phyloP scores from a whole-genome alignment of 148 eudicot genomes.

The Fagopyrum homotropicum region DNA sequence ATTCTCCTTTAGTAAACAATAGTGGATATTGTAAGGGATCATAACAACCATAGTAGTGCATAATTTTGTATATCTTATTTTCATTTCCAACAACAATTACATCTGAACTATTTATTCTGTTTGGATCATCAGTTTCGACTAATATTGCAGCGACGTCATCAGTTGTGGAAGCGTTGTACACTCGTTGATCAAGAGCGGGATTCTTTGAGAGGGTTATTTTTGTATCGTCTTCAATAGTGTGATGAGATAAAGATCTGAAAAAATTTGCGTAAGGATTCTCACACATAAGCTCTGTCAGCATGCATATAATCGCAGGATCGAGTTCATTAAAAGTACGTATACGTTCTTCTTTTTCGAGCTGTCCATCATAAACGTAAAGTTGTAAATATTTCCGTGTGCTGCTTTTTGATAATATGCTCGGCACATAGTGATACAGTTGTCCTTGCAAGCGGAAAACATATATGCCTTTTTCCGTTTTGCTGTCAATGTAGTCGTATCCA shows the following conservation, averaged over 20 bases:
- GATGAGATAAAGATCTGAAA: not conserved
- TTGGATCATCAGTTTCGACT: not conserved
- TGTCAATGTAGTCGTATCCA: too few species aligned
- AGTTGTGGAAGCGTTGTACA: not conserved
- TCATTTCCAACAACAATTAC: not conserved
- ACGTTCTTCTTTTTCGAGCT: not conserved
- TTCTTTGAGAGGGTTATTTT: not conserved
- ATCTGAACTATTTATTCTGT: not conserved
- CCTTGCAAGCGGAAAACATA: not conserved
- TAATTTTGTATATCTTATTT: not conserved
- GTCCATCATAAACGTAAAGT: not conserved
- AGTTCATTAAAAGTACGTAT: too few species aligned
- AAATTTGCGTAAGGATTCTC: not conserved
- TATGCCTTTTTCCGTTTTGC: too few species aligned
- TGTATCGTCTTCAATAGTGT: not conserved
- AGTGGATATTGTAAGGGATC: not conserved
- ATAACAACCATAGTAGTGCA: not conserved
- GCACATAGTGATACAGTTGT: not conserved
- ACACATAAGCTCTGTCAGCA: too few species aligned
- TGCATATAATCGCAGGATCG: not conserved
- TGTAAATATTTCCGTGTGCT: not conserved
- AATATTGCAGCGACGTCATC: not conserved
- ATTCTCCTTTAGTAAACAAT: not conserved
- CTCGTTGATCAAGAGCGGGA: not conserved
- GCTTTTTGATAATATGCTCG: not conserved